Evolutionary conservation across 805 yeast genomes (phyloP).

Genomic region (Priceomyces carsonii): DNA sequence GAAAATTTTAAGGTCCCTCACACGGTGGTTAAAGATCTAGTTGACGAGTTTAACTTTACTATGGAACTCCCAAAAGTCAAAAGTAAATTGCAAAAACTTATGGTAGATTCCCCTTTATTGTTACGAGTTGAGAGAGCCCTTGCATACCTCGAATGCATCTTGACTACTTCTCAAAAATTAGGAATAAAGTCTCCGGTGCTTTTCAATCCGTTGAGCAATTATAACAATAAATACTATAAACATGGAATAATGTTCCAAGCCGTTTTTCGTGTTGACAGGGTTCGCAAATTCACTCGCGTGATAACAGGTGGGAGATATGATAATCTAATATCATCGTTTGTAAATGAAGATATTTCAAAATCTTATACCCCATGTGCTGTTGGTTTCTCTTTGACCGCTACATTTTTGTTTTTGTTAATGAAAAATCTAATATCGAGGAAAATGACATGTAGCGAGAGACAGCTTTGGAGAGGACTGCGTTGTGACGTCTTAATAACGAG

Average conservation of each 20-base stretch:
- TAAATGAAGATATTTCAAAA: slow-evolving; percentile 43
- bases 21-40: slow-evolving; percentile 79
- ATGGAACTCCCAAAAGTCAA: slow-evolving; percentile 67
- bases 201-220: slow-evolving; percentile 81
- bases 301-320: slow-evolving; percentile 97
- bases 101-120: slow-evolving; percentile 72
- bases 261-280: slow-evolving; percentile 61
- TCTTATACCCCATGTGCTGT: slow-evolving; percentile 55
- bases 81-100: slow-evolving; percentile 60
- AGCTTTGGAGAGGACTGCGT: slow-evolving; percentile 39
- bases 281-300: slow-evolving; percentile 46
- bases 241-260: slow-evolving; percentile 90
- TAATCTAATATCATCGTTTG: slow-evolving; percentile 60
- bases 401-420: slow-evolving; percentile 36
- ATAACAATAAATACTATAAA: slow-evolving; percentile 75
- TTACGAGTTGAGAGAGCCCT: slow-evolving; percentile 63
- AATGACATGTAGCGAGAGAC: slow-evolving; percentile 15
- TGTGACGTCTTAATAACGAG: slow-evolving; percentile 84
- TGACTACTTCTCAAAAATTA: slow-evolving; percentile 52
- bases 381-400: slow-evolving; percentile 77
- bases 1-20: slow-evolving; percentile 73
- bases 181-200: slow-evolving; percentile 60
- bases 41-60: slow-evolving; percentile 70
- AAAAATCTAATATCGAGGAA: slow-evolving; percentile 24
- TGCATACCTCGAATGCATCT: slow-evolving; percentile 59